Base-by-base conservation (phyloP, 1,284 basidiomycete species). In the Trichosporon inkin region DNA sequence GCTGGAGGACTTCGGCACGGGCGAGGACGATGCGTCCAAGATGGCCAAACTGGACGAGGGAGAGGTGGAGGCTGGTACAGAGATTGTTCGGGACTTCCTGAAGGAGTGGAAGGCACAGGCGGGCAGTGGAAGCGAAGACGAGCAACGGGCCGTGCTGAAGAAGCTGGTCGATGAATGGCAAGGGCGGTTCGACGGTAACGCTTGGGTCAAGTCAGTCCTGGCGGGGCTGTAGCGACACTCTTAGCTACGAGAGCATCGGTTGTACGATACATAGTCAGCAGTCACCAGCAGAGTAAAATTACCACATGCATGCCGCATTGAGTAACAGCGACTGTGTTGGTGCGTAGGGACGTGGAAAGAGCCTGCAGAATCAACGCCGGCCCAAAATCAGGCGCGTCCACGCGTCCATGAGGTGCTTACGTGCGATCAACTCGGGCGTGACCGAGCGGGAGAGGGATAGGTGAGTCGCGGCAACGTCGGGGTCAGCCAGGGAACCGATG, bases 1-100 rank as follows among this genome's bases (percentile, higher is more conserved):
- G 68, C 81, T 99, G 32, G 96, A 99, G 79, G 93, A 97, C 71
- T 95, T 94, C 76, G 87, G 87, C 28, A 49, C 44, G 8, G 28
- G 28, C 44, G 44, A 32, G 44, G 44, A 49, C 44, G 66, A 69
- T 24, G 56, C 57, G 11, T 54, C 65, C 40, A 57, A 70, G 64
- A 73, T 78, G 70, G 72, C 82, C 6, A 81, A 83, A 44, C 81
- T 87, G 57, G 76, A 86, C 14, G 77, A 84, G 36, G 83, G 86
- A 16, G 83, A 87, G 54, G 85, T 84, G 3, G 86, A 90, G 54
- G 84, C 88, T 66, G 94, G 94, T 1, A 87, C 92, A 8, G 80
- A 83, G 57, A 82, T 95, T 20, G 84, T 98, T 61, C 86, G 93
- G 69, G 83, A 88, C 34, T 83, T 98, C 67, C 83, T 98, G 52